Evolutionary conservation across 257 asterid genomes (phyloP).

Genomic region (Verbena officinalis): DNA sequence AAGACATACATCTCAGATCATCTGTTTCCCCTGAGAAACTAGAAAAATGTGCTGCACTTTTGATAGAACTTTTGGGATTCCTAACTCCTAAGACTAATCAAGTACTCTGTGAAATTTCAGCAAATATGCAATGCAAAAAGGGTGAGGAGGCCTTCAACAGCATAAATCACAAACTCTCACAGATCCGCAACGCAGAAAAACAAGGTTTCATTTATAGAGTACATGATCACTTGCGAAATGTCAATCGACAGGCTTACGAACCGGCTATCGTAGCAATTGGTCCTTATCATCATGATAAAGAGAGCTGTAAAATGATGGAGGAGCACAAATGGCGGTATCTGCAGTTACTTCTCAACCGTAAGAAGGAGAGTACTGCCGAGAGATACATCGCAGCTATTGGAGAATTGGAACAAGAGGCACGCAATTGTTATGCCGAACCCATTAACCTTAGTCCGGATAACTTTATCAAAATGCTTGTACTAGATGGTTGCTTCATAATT

Average conservation of each 20-base stretch:
- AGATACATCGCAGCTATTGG: neutral
- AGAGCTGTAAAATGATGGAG: neutral
- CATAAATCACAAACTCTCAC: neutral
- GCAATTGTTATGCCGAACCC: conserved; percentile 5
- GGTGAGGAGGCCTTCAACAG: neutral
- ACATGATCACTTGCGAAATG: neutral
- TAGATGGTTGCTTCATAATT: conserved; percentile 21
- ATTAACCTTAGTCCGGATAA: neutral
- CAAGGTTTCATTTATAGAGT: conserved; percentile 2
- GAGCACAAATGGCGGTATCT: neutral
- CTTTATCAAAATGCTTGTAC: conserved; percentile 13
- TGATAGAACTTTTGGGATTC: no score
- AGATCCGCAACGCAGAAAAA: neutral
- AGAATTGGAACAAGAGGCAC: neutral
- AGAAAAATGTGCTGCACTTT: no score
- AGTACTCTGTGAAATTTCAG: neutral
- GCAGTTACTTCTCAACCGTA: neutral
- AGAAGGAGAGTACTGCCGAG: neutral
- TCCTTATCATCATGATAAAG: conserved; percentile 9
- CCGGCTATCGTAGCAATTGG: conserved; percentile 3
- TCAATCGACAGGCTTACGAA: neutral
- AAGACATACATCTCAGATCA: no score
- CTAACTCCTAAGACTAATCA: no score
- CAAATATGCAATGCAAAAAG: neutral
- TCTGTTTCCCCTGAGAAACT: no score